These are phyloP conservation scores for Cryptococcus sp. DNA, from an alignment of 1,284 basidiomycete genomes.

Conservation along the genomic window DNA sequence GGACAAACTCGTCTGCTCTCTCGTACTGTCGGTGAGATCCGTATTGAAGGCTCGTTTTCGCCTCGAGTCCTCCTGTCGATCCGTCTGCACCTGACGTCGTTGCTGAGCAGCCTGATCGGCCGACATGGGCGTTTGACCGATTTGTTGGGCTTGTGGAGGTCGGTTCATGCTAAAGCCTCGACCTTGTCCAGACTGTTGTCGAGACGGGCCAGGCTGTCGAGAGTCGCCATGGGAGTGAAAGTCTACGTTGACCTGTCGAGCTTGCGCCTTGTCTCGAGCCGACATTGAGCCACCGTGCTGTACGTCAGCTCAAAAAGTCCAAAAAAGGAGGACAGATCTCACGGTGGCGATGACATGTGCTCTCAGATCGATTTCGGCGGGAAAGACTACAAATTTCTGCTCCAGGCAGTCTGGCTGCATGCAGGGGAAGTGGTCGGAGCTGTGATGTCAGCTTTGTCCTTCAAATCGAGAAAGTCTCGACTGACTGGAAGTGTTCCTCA, in stretches of 20 bases:
- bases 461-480: constrained; percentile 8
- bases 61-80: constrained; percentile 36
- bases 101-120: constrained; percentile 39
- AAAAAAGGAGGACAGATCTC: constrained; percentile 8
- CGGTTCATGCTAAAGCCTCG: constrained; percentile 31
- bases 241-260: constrained; percentile 68
- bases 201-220: constrained; percentile 53
- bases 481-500: constrained; percentile 51
- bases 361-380: constrained; percentile 78
- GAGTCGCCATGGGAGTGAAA: constrained; percentile 54
- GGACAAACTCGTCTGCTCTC: constrained; percentile 3
- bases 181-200: constrained; percentile 6
- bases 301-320: background rate
- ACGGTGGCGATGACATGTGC: constrained; percentile 69
- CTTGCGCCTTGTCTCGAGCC: constrained; percentile 68
- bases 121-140: constrained; percentile 31
- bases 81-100: constrained; percentile 30
- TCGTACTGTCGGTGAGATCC: constrained; percentile 51
- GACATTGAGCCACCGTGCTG: constrained; percentile 76
- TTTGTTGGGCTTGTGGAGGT: constrained; percentile 28
- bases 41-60: constrained; percentile 57
- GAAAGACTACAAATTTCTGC: constrained; percentile 93
- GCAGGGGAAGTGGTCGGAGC: constrained; percentile 68
- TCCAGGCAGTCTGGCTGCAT: constrained; percentile 66
- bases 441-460: constrained; percentile 11